phyloP scores from a whole-genome alignment of 352 stramenopile species.

The Phytophthora podocarpi region DNA sequence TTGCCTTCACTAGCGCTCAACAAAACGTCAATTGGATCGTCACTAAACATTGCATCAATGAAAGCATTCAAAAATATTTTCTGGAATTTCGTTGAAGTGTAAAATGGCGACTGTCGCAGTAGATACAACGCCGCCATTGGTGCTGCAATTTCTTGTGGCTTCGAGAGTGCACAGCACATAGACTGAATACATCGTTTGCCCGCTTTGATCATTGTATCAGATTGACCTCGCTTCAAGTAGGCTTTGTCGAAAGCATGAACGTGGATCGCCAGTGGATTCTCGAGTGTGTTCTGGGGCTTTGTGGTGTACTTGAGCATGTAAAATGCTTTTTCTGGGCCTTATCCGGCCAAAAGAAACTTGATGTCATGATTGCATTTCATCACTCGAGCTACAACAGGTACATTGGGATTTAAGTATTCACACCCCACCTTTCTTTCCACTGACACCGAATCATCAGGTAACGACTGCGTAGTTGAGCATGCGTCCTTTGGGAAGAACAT shows the following conservation, averaged over 20 bases:
- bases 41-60: neutral
- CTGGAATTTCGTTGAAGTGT: neutral
- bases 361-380: too few relatives aligned
- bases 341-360: too few relatives aligned
- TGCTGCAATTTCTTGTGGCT: slow-evolving; percentile 4
- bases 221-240: neutral
- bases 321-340: slow-evolving; percentile 5
- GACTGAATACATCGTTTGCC: slow-evolving; percentile 12
- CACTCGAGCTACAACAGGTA: too few relatives aligned
- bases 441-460: too few relatives aligned
- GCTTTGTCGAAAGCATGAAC: slow-evolving; percentile 5
- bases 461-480: too few relatives aligned
- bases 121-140: slow-evolving; percentile 2
- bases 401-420: too few relatives aligned
- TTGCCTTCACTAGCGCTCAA: neutral
- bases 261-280: slow-evolving; percentile 8
- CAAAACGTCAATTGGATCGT: slow-evolving; percentile 1
- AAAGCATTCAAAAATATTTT: slow-evolving; percentile 1
- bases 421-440: too few relatives aligned
- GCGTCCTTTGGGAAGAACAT: too few relatives aligned
- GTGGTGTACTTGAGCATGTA: slow-evolving; percentile 13
- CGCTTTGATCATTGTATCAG: neutral
- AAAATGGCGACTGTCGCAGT: neutral
- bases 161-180: slow-evolving; percentile 12
- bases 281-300: neutral